These are phyloP conservation scores for Croton laevigatus DNA, from an alignment of 441 rosid genomes.

Conservation along the genomic window DNA sequence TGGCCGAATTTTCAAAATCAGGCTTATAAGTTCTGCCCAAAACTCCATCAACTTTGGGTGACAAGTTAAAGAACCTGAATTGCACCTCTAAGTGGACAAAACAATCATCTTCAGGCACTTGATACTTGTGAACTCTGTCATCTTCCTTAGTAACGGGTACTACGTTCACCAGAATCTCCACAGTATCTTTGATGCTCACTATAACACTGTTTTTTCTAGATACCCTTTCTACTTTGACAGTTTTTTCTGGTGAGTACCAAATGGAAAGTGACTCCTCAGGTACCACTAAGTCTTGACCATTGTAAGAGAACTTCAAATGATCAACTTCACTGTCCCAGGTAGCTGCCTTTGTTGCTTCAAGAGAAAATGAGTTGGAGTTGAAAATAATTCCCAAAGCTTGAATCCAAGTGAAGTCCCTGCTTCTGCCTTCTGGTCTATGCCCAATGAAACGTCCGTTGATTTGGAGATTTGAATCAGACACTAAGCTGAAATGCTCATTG, in stretches of 20 bases:
- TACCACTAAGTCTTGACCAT: constrained; percentile 44
- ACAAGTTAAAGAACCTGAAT: constrained; percentile 56
- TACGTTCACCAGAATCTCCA: constrained; percentile 59
- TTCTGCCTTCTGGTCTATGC: constrained; percentile 54
- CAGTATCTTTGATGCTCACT: constrained; percentile 45
- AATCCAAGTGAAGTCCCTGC: constrained; percentile 86
- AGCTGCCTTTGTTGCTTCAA: constrained; percentile 54
- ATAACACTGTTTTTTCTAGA: constrained; percentile 51
- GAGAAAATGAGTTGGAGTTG: constrained; percentile 49
- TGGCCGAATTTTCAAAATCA: constrained; percentile 61
- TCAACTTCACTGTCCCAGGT: constrained; percentile 53
- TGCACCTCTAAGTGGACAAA: constrained; percentile 74
- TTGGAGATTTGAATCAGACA: constrained; percentile 58
- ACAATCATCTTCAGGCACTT: constrained; percentile 56
- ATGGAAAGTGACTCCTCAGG: constrained; percentile 46
- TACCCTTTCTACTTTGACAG: constrained; percentile 56
- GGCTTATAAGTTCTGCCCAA: constrained; percentile 70
- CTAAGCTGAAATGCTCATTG: constrained; percentile 56
- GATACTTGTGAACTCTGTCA: constrained; percentile 58
- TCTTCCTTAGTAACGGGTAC: constrained; percentile 85
- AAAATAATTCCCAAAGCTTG: constrained; percentile 76
- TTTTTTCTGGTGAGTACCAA: constrained; percentile 50
- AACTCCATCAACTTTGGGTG: constrained; percentile 63
- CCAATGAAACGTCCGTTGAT: constrained; percentile 75
- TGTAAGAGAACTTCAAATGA: constrained; percentile 52